phyloP scores from a whole-genome alignment of 345 rosid species.

The Stellera chamaejasme region DNA sequence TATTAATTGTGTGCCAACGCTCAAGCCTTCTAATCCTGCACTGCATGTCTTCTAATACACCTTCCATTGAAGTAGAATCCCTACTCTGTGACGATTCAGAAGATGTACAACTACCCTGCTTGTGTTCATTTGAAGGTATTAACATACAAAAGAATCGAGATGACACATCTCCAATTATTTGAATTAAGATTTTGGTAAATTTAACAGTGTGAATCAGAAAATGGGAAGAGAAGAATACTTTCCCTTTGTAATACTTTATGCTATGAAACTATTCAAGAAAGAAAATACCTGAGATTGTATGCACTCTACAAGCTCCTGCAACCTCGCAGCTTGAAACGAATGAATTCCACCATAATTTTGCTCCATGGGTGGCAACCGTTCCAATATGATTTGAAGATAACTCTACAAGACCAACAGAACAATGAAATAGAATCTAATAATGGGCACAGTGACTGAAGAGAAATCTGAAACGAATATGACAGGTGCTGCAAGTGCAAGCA shows the following conservation, averaged over 20 bases:
- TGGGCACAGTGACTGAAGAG: neutral
- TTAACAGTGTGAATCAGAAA: no score
- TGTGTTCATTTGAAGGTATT: neutral
- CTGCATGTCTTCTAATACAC: slow-evolving; percentile 85
- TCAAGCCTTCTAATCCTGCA: slow-evolving; percentile 74
- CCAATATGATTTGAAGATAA: slow-evolving; percentile 87
- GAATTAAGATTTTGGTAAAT: no score
- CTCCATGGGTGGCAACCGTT: slow-evolving; percentile 60
- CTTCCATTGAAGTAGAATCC: slow-evolving; percentile 60
- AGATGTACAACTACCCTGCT: slow-evolving; percentile 60
- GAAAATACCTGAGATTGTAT: slow-evolving; percentile 82
- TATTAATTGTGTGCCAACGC: slow-evolving; percentile 87
- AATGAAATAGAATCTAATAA: neutral
- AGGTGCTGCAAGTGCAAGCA: neutral
- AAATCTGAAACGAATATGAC: neutral
- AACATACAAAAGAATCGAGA: no score
- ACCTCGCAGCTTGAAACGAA: slow-evolving; percentile 66
- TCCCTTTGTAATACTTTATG: no score
- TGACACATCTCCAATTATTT: no score
- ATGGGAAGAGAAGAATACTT: no score
- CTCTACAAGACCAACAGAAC: slow-evolving; percentile 35
- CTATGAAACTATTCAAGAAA: neutral
- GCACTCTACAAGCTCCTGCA: slow-evolving; percentile 86
- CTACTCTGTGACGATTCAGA: slow-evolving; percentile 77
- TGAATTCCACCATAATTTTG: slow-evolving; percentile 74